phyloP scores from a whole-genome alignment of 345 rosid genomes.

The Lumnitzera racemosa region DNA sequence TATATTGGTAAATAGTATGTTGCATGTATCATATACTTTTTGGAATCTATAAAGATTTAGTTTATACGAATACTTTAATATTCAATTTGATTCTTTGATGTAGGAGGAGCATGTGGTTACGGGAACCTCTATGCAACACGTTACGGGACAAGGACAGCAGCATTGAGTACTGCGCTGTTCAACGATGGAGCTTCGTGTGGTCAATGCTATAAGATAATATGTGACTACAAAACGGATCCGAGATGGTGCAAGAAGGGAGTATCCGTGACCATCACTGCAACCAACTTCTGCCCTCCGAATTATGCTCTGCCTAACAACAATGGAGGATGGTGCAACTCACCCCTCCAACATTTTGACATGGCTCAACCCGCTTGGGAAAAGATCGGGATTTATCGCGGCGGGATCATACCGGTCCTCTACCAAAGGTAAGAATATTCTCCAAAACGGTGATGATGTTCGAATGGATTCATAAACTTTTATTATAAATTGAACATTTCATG shows the following conservation, averaged over 20 bases:
- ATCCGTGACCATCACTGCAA: constrained; percentile 56
- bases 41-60: no score
- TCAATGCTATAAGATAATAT: constrained; percentile 50
- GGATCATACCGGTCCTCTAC: constrained; percentile 76
- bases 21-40: no score
- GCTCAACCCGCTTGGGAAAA: constrained; percentile 91
- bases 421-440: constrained; percentile 35
- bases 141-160: constrained; percentile 65
- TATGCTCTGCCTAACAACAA: constrained; percentile 49
- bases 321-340: constrained; percentile 99
- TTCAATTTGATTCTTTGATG: not conserved
- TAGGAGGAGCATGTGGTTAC: constrained; percentile 85
- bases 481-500: no score
- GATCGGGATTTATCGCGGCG: constrained; percentile 77
- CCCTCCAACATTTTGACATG: constrained; percentile 92
- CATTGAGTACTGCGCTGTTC: constrained; percentile 69
- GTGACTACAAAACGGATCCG: constrained; percentile 50
- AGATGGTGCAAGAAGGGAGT: constrained; percentile 60
- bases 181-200: constrained; percentile 70
- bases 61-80: no score
- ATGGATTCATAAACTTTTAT: no score
- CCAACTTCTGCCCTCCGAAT: constrained; percentile 82
- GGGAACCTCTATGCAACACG: constrained; percentile 62
- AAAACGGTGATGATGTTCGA: no score
- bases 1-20: no score